A percentile compares a stretch with the other conserved stretches of the same genome.
phyloP scores from a whole-genome alignment of 1,139 yeast genomes.

The Saccharomyces hybrid region DNA sequence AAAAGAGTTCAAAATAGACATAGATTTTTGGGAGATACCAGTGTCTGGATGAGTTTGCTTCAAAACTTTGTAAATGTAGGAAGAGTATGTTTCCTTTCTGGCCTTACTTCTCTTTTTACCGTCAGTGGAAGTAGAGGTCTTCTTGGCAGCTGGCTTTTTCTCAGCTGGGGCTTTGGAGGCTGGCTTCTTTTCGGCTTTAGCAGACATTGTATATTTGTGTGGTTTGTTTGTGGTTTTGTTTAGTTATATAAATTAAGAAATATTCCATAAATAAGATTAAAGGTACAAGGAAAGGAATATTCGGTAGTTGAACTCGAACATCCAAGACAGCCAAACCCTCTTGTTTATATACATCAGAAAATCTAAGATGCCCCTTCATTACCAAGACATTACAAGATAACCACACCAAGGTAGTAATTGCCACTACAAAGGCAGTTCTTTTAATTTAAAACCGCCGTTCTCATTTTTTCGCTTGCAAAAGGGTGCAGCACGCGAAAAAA shows the following conservation, averaged over 20 bases:
- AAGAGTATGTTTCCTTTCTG: too few relatives aligned
- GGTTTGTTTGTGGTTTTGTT: background rate
- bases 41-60: too few relatives aligned
- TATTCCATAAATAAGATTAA: background rate
- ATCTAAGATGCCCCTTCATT: background rate
- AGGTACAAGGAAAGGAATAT: background rate
- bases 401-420: background rate
- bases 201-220: too few relatives aligned
- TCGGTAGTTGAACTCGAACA: background rate
- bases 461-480: constrained; percentile 4
- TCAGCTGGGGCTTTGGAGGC: too few relatives aligned
- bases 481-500: constrained; percentile 40
- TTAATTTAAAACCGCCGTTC: constrained; percentile 7
- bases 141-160: too few relatives aligned
- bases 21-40: too few relatives aligned
- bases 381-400: background rate
- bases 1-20: too few relatives aligned
- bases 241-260: background rate
- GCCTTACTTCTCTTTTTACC: too few relatives aligned
- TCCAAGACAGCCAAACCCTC: background rate
- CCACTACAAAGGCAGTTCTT: background rate
- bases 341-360: background rate
- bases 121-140: too few relatives aligned
- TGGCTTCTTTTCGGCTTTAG: too few relatives aligned
- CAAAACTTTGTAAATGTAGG: too few relatives aligned